Base-by-base conservation (phyloP, 1,284 basidiomycete genomes). In the Ceratobasidium sp. region DNA sequence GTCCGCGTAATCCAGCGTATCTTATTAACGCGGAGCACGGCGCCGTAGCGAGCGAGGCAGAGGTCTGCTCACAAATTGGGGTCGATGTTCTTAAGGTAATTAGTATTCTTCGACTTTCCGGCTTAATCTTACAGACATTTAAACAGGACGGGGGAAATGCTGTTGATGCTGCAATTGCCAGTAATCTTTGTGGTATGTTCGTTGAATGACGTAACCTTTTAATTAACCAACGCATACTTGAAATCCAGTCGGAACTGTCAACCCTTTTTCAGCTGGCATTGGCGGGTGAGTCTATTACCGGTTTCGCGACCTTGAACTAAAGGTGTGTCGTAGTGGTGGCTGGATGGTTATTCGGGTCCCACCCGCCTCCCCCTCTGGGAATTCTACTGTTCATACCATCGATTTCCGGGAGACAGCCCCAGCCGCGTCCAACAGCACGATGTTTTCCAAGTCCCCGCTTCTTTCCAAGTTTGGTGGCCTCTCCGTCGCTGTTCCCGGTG, bases 351-450 rank as follows among this genome's bases (percentile, higher is more conserved):
- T 98, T 53, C 89, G 94, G 23, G 83, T 95, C 8, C 92, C 95
- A 6, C 84, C 86, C 7, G 75, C 78, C 4, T 77, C 78, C 46
- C 75, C 81, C 0, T 82, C 82, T 49, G 80, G 77, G 1, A 76
- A 80, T 30, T 90, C 89, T 33, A 83, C 88, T 75, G 89, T 91
- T 59, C 91, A 85, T 79, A 88, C 88, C 2, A 85, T 98, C 71
- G 92, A 97, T 82, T 98, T 95, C 79, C 86, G 96, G 56, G 96
- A 98, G 80, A 90, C 87, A 0, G 92, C 92, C 0, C 94, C 96
- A 0, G 85, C 85, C 0, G 80, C 86, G 51, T 83, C 93, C 2
- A 89, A 90, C 76, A 80, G 83, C 60, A 87, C 87, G 9, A 97
- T 97, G 94, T 97, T 88, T 77, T 62, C 74, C 28, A 53, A 81